These are phyloP conservation scores for Metschnikowia bowlesiae DNA, from an alignment of 805 yeast genomes.

Conservation along the genomic window DNA sequence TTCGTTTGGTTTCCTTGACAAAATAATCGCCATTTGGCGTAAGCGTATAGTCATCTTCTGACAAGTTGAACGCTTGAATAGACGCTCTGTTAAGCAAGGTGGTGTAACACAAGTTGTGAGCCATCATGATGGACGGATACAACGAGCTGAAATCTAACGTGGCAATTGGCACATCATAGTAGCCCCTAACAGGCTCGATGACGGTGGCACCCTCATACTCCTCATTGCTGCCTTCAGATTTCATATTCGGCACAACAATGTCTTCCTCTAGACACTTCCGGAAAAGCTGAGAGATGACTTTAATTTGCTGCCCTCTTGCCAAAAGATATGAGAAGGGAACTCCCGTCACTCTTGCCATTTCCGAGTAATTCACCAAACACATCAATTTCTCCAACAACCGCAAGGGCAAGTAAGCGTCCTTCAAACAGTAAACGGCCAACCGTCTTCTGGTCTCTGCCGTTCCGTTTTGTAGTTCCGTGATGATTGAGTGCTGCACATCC, in stretches of 20 bases:
- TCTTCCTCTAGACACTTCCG: slow-evolving; percentile 86
- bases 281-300: slow-evolving; percentile 91
- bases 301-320: slow-evolving; percentile 94
- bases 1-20: slow-evolving; percentile 61
- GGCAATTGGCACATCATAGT: slow-evolving; percentile 95
- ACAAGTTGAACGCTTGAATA: slow-evolving; percentile 57
- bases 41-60: slow-evolving; percentile 70
- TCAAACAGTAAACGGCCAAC: slow-evolving; percentile 92
- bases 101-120: slow-evolving; percentile 91
- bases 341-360: slow-evolving; percentile 99
- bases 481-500: slow-evolving; percentile 96
- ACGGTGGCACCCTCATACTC: slow-evolving; percentile 99
- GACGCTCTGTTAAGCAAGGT: slow-evolving; percentile 71
- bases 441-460: slow-evolving; percentile 89
- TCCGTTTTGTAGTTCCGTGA: slow-evolving; percentile 91
- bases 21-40: slow-evolving; percentile 94
- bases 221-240: slow-evolving; percentile 73
- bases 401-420: slow-evolving; percentile 91
- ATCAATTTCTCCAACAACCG: slow-evolving; percentile 85
- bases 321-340: slow-evolving; percentile 90
- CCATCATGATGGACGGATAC: slow-evolving; percentile 91
- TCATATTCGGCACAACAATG: slow-evolving; percentile 87
- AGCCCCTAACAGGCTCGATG: slow-evolving; percentile 93
- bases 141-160: slow-evolving; percentile 95
- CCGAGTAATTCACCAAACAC: slow-evolving; percentile 96